phyloP scores from a whole-genome alignment of 257 asterid species.

The Ajuga chamaepitys region DNA sequence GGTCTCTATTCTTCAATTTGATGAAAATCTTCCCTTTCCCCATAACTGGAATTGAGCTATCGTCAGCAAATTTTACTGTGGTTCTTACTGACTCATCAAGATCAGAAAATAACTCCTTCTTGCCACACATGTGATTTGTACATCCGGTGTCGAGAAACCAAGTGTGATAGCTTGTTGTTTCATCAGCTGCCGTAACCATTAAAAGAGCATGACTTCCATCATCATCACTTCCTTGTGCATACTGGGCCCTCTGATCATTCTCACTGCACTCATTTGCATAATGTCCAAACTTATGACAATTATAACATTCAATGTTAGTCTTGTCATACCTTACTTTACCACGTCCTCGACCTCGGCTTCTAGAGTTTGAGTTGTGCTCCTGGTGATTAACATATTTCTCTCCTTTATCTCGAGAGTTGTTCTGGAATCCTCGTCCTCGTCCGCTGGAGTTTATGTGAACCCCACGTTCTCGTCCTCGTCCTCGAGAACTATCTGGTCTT shows the following conservation, averaged over 20 bases:
- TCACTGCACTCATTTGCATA: slow-evolving; percentile 4
- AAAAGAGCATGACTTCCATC: not conserved
- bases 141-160: slow-evolving; percentile 15
- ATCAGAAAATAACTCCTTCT: too few species aligned
- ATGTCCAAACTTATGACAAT: not conserved
- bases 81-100: slow-evolving; percentile 1
- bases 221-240: not conserved
- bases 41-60: not conserved
- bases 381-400: too few species aligned
- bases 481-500: not conserved
- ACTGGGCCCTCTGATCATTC: not conserved
- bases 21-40: slow-evolving; percentile 7
- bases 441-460: not conserved
- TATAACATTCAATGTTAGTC: not conserved
- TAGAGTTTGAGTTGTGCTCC: not conserved
- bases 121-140: slow-evolving; percentile 14
- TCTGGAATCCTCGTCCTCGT: not conserved
- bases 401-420: not conserved
- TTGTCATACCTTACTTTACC: not conserved
- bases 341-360: not conserved
- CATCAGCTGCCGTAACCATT: not conserved
- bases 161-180: not conserved
- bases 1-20: slow-evolving; percentile 8
- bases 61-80: slow-evolving; percentile 6
- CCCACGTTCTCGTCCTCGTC: not conserved